Evolutionary conservation across 139 green algal genomes (phyloP), one percentile per base, ranked within the genome.

Genomic region (Chlorella sp.): DNA sequence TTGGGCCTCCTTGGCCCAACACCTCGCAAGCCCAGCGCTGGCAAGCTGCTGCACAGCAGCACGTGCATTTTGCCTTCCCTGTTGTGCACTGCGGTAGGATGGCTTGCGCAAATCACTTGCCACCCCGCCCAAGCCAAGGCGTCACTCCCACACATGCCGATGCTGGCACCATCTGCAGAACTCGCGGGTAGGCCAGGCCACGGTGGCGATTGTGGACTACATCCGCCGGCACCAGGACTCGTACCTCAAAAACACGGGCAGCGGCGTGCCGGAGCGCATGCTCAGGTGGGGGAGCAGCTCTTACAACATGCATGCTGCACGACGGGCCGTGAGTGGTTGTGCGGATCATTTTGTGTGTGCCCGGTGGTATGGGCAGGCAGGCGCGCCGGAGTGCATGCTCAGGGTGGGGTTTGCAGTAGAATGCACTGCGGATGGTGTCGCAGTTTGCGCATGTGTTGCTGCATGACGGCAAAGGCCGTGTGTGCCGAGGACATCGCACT

Each of bases 251-350:
- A 60, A 48, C 32, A 43, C 34, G 8, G 48, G 48, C 30, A 64
- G 41, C 58, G 81, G 81, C 20, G 85, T 89, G 62, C 85, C 85
- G 20, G 85, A 89, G 80, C 78, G 85, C 48, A 41, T 82, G 41
- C 76, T 89, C 51, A 76, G 78, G 78, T 84, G 41, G 9, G 78
- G 2, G 2, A 36, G 16, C 46, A 54, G 7, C 8, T 54, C n/a
- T n/a, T n/a, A n/a, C n/a, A n/a, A n/a, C n/a, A n/a, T n/a, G n/a
- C n/a, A n/a, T n/a, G n/a, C n/a, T n/a, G n/a, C n/a, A n/a, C n/a
- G n/a, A n/a, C n/a, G n/a, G n/a, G n/a, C n/a, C n/a, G n/a, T n/a
- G n/a, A n/a, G 30, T 14, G 34, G 30, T 80, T n/a, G n/a, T n/a
- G 30, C 32, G 2, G 68, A 30, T 17, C 68, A 30, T 9, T 26